Base-by-base conservation (phyloP, 2,329 filamentous ascomycete genomes). In the Neofusicoccum laricinum region DNA sequence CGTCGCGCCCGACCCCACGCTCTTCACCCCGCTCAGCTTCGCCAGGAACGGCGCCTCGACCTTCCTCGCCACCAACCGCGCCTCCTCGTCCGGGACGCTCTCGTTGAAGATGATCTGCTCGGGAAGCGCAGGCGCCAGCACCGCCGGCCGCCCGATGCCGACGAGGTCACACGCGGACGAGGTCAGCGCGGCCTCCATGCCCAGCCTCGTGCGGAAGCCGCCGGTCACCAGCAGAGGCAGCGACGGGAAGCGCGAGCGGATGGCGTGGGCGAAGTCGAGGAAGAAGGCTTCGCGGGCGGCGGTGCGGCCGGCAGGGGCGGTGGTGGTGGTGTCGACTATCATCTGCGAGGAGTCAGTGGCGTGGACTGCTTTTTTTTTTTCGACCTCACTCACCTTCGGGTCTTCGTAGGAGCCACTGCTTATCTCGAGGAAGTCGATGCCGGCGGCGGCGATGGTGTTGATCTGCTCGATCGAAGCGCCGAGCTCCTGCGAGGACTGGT, bases 371-470 rank as follows among this genome's bases (percentile, higher is more conserved):
- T n/a, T n/a, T n/a, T n/a, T n/a, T n/a, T n/a, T 79, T 25, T 65
- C 11, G 3, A 21, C 11, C 21, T 15, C 21, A 49, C 36, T 10
- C 10, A 58, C 53, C 59, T 15, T 53, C 61, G 53, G 49, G 67
- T 69, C 69, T 68, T 15, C 68, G 30, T 66, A 58, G 7, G 68
- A 83, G 0, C 89, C 88, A 0, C 89, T 89, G 17, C 83, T 86
- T 34, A 91, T 82, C 73, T 91, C 88, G 1, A 91, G 75, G 68
- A 90, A 90, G 73, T 91, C 89, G 1, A 91, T 74, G 2, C 77
- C 84, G 36, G 78, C 80, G 4, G 75, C 76, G 0, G 74, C 73
- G 4, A 88, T 80, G 17, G 79, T 71, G n/a, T 77, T 73, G 10
- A 89, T 78, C 70, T 90, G 88, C 64, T 85, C 81, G 41, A 90